A percentile compares a stretch with the other conserved stretches of the same genome.
phyloP scores from a whole-genome alignment of 2,329 filamentous ascomycete species.

The Aureobasidium sp. region DNA sequence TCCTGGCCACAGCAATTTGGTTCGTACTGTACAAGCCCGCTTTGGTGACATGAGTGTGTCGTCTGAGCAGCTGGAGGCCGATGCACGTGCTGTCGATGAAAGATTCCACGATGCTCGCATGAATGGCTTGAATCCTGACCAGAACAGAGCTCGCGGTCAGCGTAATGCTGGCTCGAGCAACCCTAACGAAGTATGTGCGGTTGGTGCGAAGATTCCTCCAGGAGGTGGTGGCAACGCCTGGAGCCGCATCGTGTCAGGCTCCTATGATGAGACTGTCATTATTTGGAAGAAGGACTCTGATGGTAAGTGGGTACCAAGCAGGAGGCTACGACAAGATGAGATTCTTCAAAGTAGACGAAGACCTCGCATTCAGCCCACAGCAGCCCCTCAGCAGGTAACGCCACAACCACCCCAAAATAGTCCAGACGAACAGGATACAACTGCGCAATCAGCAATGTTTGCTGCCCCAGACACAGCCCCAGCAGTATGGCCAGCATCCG shows the following conservation, averaged over 20 bases:
- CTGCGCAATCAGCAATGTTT: background rate
- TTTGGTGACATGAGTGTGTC: conserved; percentile 84
- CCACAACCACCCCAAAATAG: conserved; percentile 2
- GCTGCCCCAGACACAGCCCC: background rate
- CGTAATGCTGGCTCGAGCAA: conserved; percentile 64
- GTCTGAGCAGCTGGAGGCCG: conserved; percentile 60
- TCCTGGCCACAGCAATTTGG: conserved; percentile 70
- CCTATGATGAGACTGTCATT: conserved; percentile 91
- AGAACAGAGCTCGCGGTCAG: conserved; percentile 25
- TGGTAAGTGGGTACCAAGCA: conserved; percentile 73
- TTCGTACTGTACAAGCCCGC: conserved; percentile 88
- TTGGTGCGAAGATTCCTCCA: conserved; percentile 79
- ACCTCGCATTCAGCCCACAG: background rate
- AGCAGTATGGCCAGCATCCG: background rate
- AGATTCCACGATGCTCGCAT: conserved; percentile 56
- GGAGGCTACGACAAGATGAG: conserved; percentile 39
- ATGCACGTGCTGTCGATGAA: conserved; percentile 64
- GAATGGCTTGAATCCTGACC: conserved; percentile 32
- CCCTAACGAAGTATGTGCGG: conserved; percentile 67
- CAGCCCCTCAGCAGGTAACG: conserved; percentile 15
- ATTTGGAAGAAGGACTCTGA: conserved; percentile 81
- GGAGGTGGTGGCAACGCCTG: conserved; percentile 84
- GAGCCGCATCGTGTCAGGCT: conserved; percentile 92
- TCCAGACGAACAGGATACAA: background rate
- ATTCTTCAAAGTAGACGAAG: conserved; percentile 9